A percentile compares a stretch with the other conserved stretches of the same genome.
Evolutionary conservation across 352 stramenopile genomes (phyloP).

Genomic region (Phytophthora fragariaefolia): DNA sequence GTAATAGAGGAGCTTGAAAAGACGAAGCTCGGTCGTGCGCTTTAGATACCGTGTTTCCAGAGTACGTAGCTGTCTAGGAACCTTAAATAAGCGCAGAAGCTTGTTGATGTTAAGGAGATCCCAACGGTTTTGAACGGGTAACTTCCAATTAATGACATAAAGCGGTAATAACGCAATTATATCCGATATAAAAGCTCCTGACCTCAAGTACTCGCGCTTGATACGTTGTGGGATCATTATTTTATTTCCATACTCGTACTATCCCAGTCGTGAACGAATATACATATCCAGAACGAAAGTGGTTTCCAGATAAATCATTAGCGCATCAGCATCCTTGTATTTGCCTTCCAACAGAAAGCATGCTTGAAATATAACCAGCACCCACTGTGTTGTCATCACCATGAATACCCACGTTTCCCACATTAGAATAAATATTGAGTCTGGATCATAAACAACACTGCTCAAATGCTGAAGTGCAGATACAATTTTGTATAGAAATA

Average conservation of each 20-base stretch:
- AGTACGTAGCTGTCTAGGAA: conserved; percentile 50
- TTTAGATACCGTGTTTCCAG: conserved; percentile 67
- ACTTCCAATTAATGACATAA: conserved; percentile 51
- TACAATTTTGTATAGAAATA: neutral
- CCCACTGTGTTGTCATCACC: conserved; percentile 53
- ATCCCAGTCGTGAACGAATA: conserved; percentile 53
- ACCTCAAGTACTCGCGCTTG: conserved; percentile 46
- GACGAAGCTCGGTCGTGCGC: conserved; percentile 49
- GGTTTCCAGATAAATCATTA: conserved; percentile 44
- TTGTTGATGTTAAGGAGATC: conserved; percentile 72
- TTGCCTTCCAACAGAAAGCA: conserved; percentile 32
- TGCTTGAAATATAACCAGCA: conserved; percentile 46
- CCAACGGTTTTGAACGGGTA: conserved; percentile 18
- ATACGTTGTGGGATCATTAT: conserved; percentile 49
- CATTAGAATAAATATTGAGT: conserved; percentile 44
- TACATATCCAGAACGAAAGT: conserved; percentile 59
- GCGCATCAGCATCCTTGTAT: conserved; percentile 7
- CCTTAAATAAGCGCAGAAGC: conserved; percentile 52
- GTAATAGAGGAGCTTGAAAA: conserved; percentile 75
- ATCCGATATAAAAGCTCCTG: conserved; percentile 47
- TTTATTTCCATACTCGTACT: conserved; percentile 70
- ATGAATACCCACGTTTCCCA: conserved; percentile 70
- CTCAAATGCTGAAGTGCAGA: neutral
- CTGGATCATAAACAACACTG: conserved; percentile 36
- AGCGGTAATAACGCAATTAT: conserved; percentile 51